These are phyloP conservation scores for Solanum chacoense DNA, from an alignment of 305 asterid species.

Conservation along the genomic window DNA sequence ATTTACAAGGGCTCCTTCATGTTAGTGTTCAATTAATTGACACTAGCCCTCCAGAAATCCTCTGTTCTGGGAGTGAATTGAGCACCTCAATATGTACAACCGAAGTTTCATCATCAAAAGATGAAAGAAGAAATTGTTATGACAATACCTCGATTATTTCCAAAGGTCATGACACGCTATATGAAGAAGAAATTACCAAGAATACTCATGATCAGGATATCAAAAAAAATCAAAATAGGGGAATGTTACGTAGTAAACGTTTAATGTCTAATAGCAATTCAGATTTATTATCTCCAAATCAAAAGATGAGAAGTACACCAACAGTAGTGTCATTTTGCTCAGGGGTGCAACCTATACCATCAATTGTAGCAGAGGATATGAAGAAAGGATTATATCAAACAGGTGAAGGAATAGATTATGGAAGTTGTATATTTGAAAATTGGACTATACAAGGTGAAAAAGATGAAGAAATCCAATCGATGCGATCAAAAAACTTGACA, in stretches of 20 bases:
- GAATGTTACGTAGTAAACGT: background rate
- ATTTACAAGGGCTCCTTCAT: slow-evolving; percentile 42
- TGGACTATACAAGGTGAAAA: slow-evolving; percentile 32
- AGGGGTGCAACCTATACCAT: slow-evolving; percentile 31
- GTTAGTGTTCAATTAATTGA: slow-evolving; percentile 31
- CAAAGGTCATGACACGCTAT: slow-evolving; percentile 5
- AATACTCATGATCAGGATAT: background rate
- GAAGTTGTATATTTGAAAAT: slow-evolving; percentile 44
- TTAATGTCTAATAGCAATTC: background rate
- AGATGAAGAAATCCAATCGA: slow-evolving; percentile 2
- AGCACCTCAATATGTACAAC: background rate
- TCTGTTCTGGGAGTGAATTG: slow-evolving; percentile 4
- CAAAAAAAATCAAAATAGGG: background rate
- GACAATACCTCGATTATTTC: background rate
- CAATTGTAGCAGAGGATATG: slow-evolving; percentile 35
- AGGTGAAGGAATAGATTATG: slow-evolving; percentile 25
- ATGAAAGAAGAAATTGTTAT: background rate
- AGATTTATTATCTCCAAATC: background rate
- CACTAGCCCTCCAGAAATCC: background rate
- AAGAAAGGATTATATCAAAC: slow-evolving; percentile 26
- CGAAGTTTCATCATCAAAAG: background rate
- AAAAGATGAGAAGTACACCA: slow-evolving; percentile 20
- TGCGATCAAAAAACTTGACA: slow-evolving; percentile 1
- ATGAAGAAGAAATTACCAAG: background rate
- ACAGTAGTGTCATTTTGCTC: slow-evolving; percentile 21